These are phyloP conservation scores for Auricularia sp. DNA, from an alignment of 768 basidiomycete genomes.

Conservation along the genomic window DNA sequence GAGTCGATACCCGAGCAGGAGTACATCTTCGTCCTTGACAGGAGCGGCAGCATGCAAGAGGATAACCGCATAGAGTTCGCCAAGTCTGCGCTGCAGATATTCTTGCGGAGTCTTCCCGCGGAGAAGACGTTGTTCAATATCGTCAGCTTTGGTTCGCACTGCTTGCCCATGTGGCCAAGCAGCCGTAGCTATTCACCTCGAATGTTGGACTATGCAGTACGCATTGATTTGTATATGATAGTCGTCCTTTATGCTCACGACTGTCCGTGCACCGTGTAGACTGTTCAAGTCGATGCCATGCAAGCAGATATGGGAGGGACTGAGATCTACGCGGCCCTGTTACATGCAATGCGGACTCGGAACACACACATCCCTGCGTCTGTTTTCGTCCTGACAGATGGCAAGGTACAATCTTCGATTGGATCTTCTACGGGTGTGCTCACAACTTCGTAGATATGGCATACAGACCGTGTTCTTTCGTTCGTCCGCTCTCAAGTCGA, in stretches of 20 bases:
- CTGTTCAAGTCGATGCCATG: neutral
- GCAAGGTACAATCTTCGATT: neutral
- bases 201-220: neutral
- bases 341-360: neutral
- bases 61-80: slow-evolving; percentile 7
- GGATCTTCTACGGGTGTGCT: neutral
- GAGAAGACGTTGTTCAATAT: slow-evolving; percentile 6
- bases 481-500: neutral
- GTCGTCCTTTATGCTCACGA: neutral
- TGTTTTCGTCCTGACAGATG: slow-evolving; percentile 11
- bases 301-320: slow-evolving; percentile 9
- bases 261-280: neutral
- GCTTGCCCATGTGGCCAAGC: neutral
- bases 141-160: slow-evolving; percentile 4
- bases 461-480: neutral
- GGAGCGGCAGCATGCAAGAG: slow-evolving; percentile 43
- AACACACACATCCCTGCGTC: slow-evolving; percentile 3
- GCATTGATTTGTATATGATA: neutral
- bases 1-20: slow-evolving; percentile 19
- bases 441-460: neutral
- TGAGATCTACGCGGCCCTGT: slow-evolving; percentile 7
- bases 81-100: slow-evolving; percentile 9
- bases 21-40: slow-evolving; percentile 51
- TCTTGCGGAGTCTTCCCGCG: slow-evolving; percentile 9
- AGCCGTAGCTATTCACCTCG: neutral